Conservation (phyloP, 2,329 filamentous ascomycete genomes). For the Curvularia lunata region DNA sequence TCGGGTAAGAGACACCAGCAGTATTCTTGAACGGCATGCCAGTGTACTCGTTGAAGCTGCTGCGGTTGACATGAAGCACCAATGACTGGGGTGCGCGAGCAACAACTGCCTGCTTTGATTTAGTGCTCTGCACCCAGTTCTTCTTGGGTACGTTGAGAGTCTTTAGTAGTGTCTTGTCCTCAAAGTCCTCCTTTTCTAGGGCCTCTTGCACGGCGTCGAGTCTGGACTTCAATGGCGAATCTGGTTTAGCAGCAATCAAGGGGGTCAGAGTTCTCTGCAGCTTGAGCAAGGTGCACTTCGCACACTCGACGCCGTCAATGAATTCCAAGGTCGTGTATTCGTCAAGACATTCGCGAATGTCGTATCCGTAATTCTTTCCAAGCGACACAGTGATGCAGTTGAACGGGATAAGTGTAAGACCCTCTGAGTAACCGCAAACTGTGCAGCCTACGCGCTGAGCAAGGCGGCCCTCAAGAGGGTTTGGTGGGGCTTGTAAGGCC, state of each 20-base stretch:
- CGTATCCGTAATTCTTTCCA: slow-evolving; percentile 66
- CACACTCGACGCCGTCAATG: slow-evolving; percentile 89
- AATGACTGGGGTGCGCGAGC: slow-evolving; percentile 81
- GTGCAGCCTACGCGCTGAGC: slow-evolving; percentile 90
- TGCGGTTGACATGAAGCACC: slow-evolving; percentile 88
- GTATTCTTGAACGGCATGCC: slow-evolving; percentile 83
- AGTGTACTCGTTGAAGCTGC: slow-evolving; percentile 84
- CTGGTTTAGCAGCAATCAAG: slow-evolving; percentile 38
- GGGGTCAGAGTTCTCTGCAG: slow-evolving; percentile 52
- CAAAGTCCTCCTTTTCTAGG: slow-evolving; percentile 78
- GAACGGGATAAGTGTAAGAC: slow-evolving; percentile 88
- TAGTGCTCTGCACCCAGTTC: slow-evolving; percentile 76
- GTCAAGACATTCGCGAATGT: slow-evolving; percentile 79
- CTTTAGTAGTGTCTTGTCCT: slow-evolving; percentile 58
- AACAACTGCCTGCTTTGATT: slow-evolving; percentile 87
- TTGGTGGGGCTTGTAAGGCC: slow-evolving; percentile 55
- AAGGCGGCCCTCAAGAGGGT: slow-evolving; percentile 84
- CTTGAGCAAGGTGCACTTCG: slow-evolving; percentile 81
- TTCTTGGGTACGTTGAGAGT: slow-evolving; percentile 60
- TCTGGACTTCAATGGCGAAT: slow-evolving; percentile 58
- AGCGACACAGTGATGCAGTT: slow-evolving; percentile 90
- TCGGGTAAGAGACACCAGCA: slow-evolving; percentile 78
- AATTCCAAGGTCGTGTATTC: slow-evolving; percentile 83
- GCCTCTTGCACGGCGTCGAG: slow-evolving; percentile 72
- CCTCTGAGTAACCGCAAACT: slow-evolving; percentile 83